Percentiles rank a stretch among this genome's conserved stretches.
These are phyloP conservation scores for Xylaria sp. DNA, from an alignment of 2,329 filamentous ascomycete species.

Conservation along the genomic window DNA sequence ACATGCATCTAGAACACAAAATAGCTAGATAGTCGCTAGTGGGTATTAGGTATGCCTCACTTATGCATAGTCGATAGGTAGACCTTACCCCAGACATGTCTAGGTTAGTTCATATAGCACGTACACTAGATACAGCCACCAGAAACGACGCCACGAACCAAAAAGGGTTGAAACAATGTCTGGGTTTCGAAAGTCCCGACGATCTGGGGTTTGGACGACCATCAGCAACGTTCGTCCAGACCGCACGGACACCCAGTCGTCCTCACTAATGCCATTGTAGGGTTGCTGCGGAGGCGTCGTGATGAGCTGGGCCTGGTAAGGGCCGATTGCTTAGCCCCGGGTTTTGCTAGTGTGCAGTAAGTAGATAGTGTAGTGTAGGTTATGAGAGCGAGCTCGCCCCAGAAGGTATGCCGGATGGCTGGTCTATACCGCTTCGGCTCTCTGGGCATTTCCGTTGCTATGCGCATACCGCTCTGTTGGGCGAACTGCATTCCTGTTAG, in stretches of 20 bases:
- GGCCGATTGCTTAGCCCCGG: conserved; percentile 8
- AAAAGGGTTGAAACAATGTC: conserved; percentile 26
- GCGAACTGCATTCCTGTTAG: background rate
- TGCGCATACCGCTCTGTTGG: background rate
- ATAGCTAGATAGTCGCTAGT: background rate
- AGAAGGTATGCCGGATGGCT: background rate
- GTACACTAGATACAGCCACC: background rate
- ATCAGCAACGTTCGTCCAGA: background rate
- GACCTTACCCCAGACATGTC: conserved; percentile 22
- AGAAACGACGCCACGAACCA: conserved; percentile 7
- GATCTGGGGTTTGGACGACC: background rate
- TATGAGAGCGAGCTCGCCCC: background rate
- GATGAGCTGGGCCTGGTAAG: conserved; percentile 17
- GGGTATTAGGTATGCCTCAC: background rate
- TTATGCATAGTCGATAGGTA: background rate
- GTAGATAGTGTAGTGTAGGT: background rate
- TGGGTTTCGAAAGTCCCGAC: conserved; percentile 4
- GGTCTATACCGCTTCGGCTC: background rate
- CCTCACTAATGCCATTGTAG: background rate
- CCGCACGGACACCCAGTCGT: background rate
- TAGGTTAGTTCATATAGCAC: conserved; percentile 8
- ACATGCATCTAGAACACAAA: background rate
- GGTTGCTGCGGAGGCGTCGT: conserved; percentile 9
- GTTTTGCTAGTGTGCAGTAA: conserved; percentile 8
- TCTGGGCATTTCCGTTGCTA: background rate